Percentiles rank a stretch among this genome's conserved stretches.
phyloP scores from a whole-genome alignment of 2,329 filamentous ascomycete genomes.

The Aspergillus jensenii region DNA sequence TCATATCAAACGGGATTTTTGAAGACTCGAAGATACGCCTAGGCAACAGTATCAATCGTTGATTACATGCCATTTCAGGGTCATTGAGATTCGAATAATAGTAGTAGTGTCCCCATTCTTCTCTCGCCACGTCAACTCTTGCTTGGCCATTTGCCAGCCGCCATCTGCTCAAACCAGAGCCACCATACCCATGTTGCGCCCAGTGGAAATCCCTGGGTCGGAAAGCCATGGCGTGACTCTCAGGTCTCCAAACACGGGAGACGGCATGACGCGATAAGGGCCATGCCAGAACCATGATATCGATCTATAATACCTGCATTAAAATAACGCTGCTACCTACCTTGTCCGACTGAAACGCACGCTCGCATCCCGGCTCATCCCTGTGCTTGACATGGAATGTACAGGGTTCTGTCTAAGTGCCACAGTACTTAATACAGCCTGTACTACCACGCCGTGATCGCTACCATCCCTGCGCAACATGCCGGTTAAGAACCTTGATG shows the following conservation, averaged over 20 bases:
- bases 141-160: neutral
- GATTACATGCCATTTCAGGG: neutral
- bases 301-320: conserved; percentile 3
- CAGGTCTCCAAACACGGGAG: neutral
- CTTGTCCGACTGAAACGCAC: neutral
- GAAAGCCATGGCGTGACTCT: conserved; percentile 7
- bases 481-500: neutral
- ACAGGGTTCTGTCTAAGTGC: neutral
- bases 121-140: neutral
- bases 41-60: neutral
- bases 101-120: neutral
- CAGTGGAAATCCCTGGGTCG: neutral
- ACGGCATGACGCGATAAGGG: neutral
- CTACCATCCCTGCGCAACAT: neutral
- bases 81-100: no score
- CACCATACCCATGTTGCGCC: neutral
- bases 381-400: neutral
- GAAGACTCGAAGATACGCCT: neutral
- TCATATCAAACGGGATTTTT: no score
- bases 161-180: neutral
- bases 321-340: neutral
- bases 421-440: neutral
- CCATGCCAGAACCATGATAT: conserved; percentile 4
- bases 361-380: neutral
- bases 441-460: neutral